A percentile compares a stretch with the other conserved stretches of the same genome.
Evolutionary conservation across 768 basidiomycete genomes (phyloP).

Genomic region (Podaxis mareebaensis): DNA sequence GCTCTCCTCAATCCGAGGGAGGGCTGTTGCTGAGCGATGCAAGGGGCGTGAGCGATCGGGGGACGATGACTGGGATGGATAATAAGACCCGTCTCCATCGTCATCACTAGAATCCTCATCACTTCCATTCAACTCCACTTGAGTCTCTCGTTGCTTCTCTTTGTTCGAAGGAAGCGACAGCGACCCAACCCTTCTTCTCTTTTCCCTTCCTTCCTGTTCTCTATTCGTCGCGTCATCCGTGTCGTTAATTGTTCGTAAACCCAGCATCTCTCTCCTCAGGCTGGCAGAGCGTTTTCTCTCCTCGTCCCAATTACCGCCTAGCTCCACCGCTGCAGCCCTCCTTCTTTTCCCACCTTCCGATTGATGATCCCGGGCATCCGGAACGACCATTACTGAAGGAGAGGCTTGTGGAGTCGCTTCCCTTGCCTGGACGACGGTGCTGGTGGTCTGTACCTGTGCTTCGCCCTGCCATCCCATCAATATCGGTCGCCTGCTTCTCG

Average conservation of each 20-base stretch:
- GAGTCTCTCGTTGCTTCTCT: neutral
- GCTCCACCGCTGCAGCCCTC: neutral
- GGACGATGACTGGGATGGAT: conserved; percentile 28
- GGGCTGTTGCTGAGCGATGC: conserved; percentile 16
- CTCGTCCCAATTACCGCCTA: neutral
- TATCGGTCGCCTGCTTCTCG: conserved; percentile 3
- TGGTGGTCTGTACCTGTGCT: neutral
- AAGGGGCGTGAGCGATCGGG: conserved; percentile 11
- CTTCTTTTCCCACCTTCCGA: conserved; percentile 3
- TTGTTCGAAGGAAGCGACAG: conserved; percentile 8
- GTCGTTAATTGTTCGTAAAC: neutral
- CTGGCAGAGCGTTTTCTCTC: neutral
- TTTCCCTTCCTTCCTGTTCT: conserved; percentile 2
- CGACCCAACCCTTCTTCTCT: conserved; percentile 13
- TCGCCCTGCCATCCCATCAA: conserved; percentile 12
- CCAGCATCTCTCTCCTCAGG: conserved; percentile 7
- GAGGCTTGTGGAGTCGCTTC: neutral
- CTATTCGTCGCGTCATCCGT: neutral
- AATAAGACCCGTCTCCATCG: conserved; percentile 31
- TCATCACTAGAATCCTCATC: conserved; percentile 28
- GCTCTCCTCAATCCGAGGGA: conserved; percentile 8
- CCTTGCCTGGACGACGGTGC: neutral
- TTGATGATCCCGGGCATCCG: neutral
- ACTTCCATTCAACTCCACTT: conserved; percentile 8
- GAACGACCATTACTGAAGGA: neutral